Percentiles rank a stretch among this genome's conserved stretches.
phyloP scores from a whole-genome alignment of 2,329 filamentous ascomycete genomes.

The Curvularia hawaiiensis region DNA sequence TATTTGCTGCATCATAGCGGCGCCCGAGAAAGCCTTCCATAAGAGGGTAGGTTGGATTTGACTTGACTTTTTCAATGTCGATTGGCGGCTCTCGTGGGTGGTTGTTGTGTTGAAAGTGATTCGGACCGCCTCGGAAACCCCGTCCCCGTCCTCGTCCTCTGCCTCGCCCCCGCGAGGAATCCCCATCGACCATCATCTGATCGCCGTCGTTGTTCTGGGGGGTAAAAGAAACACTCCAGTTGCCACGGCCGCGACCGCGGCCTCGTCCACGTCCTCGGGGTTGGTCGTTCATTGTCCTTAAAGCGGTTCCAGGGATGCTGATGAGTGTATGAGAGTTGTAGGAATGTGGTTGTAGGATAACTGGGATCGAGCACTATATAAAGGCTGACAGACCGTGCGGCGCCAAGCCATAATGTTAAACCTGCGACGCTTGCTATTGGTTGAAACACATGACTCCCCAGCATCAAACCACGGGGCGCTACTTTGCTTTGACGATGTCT shows the following conservation, averaged over 20 bases:
- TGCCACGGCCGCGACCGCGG: slow-evolving; percentile 20
- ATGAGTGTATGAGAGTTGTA: slow-evolving; percentile 6
- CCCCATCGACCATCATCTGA: slow-evolving; percentile 22
- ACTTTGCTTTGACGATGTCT: background rate
- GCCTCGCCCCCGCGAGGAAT: slow-evolving; percentile 19
- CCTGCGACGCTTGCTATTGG: slow-evolving; percentile 9
- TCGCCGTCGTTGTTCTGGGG: slow-evolving; percentile 16
- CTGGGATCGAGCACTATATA: slow-evolving; percentile 7
- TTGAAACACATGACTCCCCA: background rate
- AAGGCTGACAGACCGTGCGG: slow-evolving; percentile 16
- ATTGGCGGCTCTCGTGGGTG: slow-evolving; percentile 71
- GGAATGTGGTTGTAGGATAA: slow-evolving; percentile 2
- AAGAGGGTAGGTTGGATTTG: slow-evolving; percentile 58
- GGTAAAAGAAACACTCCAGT: slow-evolving; percentile 11
- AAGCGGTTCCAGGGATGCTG: background rate
- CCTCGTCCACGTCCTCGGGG: slow-evolving; percentile 29
- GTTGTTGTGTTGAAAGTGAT: slow-evolving; percentile 48
- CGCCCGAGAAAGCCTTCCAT: slow-evolving; percentile 73
- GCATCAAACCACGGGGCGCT: slow-evolving; percentile 4
- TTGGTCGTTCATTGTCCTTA: slow-evolving; percentile 12
- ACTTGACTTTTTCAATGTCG: slow-evolving; percentile 42
- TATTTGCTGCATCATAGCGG: slow-evolving; percentile 73
- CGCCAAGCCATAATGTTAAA: slow-evolving; percentile 16
- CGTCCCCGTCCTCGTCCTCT: slow-evolving; percentile 27
- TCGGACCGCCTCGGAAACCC: slow-evolving; percentile 18